Conservation (phyloP, 179 eudicot genomes). For the Heliamphora pulchella region DNA sequence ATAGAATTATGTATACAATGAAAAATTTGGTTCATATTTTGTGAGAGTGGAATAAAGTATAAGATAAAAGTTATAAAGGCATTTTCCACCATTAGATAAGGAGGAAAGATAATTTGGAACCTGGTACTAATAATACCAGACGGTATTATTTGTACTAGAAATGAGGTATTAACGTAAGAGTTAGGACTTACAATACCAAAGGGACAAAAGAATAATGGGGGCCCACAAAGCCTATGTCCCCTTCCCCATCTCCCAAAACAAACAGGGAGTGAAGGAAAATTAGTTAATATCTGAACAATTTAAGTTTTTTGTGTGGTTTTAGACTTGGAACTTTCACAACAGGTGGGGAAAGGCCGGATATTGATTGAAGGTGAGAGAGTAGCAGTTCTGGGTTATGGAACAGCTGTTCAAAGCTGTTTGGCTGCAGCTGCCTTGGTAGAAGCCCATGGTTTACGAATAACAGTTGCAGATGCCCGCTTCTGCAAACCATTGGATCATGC, state of each 20-base stretch:
- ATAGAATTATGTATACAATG: too few species aligned
- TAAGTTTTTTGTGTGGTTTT: background rate
- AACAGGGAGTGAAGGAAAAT: background rate
- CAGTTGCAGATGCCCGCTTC: conserved; percentile 94
- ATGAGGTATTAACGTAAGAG: too few species aligned
- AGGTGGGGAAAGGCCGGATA: conserved; percentile 86
- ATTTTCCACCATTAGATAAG: too few species aligned
- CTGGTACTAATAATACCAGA: too few species aligned
- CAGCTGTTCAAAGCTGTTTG: conserved; percentile 82
- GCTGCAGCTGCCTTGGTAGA: conserved; percentile 69
- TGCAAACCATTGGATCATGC: conserved; percentile 84
- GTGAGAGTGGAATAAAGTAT: too few species aligned
- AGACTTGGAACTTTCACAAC: conserved; percentile 3
- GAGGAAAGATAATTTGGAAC: too few species aligned
- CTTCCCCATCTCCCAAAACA: background rate
- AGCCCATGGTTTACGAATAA: conserved; percentile 51
- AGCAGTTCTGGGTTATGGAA: conserved; percentile 78
- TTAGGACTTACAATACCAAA: too few species aligned
- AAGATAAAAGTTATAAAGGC: too few species aligned
- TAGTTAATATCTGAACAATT: background rate
- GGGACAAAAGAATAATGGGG: too few species aligned
- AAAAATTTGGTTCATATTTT: too few species aligned
- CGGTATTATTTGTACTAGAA: too few species aligned
- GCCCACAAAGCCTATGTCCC: too few species aligned
- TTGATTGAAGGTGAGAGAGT: conserved; percentile 80